Conservation (phyloP, 176 grass and related monocot genomes). For the Eremochloa ophiuroides region DNA sequence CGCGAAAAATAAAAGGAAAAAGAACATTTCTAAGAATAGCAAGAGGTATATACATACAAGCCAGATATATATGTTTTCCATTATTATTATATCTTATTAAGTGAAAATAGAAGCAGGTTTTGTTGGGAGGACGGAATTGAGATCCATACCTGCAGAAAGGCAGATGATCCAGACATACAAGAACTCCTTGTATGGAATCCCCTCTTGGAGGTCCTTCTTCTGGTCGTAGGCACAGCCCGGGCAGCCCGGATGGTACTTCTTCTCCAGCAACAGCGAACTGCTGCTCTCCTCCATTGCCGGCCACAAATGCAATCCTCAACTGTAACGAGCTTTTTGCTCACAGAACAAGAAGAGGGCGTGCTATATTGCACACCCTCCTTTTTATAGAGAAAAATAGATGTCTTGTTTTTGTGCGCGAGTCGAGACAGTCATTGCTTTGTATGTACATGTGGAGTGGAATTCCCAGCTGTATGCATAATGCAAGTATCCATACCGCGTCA, state of each 20-base stretch:
- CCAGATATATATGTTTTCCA: no score
- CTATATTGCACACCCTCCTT: no score
- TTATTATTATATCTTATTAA: no score
- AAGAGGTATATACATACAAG: neutral
- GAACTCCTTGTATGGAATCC: conserved; percentile 48
- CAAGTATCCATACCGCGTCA: no score
- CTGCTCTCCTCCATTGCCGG: neutral
- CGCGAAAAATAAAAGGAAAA: no score
- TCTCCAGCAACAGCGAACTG: neutral
- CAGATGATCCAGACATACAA: conserved; percentile 44
- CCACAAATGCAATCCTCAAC: neutral
- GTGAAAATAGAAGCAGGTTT: no score
- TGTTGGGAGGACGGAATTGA: neutral
- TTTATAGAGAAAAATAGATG: no score
- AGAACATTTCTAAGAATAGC: neutral
- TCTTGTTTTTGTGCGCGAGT: no score
- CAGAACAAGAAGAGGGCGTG: neutral
- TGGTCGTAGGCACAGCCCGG: conserved; percentile 38
- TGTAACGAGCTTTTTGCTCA: neutral
- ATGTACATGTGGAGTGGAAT: no score
- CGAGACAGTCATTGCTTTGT: no score
- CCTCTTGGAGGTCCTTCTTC: conserved; percentile 17
- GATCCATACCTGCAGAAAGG: neutral
- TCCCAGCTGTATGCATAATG: no score
- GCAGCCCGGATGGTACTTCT: neutral